These are phyloP conservation scores for Coemansia sp. DNA, from an alignment of 192 early-diverging fungal genomes.

Conservation along the genomic window DNA sequence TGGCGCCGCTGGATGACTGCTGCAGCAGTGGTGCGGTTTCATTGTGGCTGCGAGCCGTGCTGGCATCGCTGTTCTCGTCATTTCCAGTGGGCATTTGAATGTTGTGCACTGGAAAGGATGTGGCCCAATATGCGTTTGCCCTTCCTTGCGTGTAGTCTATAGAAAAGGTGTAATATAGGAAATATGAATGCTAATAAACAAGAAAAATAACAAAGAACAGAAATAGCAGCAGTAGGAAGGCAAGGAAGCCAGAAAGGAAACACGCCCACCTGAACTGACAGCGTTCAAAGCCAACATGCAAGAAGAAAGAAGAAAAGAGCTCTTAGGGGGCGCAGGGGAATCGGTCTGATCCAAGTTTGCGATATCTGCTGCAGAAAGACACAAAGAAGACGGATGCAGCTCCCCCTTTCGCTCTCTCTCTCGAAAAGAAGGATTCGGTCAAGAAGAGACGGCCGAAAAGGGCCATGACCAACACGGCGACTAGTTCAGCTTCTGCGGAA, in stretches of 20 bases:
- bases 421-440: no score
- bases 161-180: neutral
- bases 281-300: neutral
- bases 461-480: neutral
- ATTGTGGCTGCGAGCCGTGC: conserved; percentile 3
- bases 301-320: neutral
- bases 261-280: neutral
- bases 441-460: neutral
- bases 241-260: neutral
- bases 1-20: neutral
- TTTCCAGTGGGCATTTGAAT: neutral
- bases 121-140: neutral
- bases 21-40: conserved; percentile 30
- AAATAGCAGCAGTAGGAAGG: neutral
- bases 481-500: conserved; percentile 58
- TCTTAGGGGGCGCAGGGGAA: no score
- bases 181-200: neutral
- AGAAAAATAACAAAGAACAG: neutral
- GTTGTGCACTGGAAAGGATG: neutral
- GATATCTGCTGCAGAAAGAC: no score
- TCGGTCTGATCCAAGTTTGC: no score
- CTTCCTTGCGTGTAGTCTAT: neutral
- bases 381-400: no score
- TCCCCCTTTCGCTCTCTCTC: no score
- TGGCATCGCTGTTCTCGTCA: neutral